Evolutionary conservation across 2,329 filamentous ascomycete genomes (phyloP), one percentile per base, ranked within the genome.

Genomic region (Aspergillus sp.): DNA sequence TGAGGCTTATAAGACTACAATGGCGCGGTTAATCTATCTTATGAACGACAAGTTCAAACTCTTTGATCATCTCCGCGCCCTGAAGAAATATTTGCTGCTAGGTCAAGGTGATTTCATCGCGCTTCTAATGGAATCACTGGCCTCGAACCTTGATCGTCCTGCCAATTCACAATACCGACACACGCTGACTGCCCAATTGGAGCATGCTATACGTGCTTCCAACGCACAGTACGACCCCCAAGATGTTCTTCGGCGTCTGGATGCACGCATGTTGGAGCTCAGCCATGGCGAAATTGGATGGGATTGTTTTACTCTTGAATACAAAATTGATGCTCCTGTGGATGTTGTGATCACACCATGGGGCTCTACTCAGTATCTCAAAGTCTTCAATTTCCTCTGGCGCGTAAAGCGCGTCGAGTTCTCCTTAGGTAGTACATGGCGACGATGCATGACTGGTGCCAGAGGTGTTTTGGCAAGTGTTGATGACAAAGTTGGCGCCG

Each of bases 341-440:
- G 95, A 99, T 71, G 95, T 99, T 26, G 93, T 99, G 48, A 92
- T 99, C 39, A 98, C 93, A 0, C 91, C 96, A 42, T 97, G 93
- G 85, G 93, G 92, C 45, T 93, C 90, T 64, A 90, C 93, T 20
- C 93, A 99, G 71, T 99, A 99, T 71, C 87, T 99, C 66, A 98
- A 98, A 72, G 91, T 99, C 9, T 99, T 99, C 83, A 99, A 99
- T 76, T 97, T 99, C 70, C 83, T 99, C 3, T 99, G 95, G 93
- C 89, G 95, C 61, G 91, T 99, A 69, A 99, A 99, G 77, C 89
- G 95, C 26, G 95, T 99, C 51, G 95, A 99, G 70, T 99, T 98
- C 69, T 93, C 91, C 0, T 84, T 99, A 1, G 85, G 89, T 5
- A 91, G 89, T 12, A 95, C 91, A 41, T 99, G 95, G 93, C 87